Evolutionary conservation across 2,329 filamentous ascomycete genomes (phyloP).

Genomic region (Blastomyces parvus): DNA sequence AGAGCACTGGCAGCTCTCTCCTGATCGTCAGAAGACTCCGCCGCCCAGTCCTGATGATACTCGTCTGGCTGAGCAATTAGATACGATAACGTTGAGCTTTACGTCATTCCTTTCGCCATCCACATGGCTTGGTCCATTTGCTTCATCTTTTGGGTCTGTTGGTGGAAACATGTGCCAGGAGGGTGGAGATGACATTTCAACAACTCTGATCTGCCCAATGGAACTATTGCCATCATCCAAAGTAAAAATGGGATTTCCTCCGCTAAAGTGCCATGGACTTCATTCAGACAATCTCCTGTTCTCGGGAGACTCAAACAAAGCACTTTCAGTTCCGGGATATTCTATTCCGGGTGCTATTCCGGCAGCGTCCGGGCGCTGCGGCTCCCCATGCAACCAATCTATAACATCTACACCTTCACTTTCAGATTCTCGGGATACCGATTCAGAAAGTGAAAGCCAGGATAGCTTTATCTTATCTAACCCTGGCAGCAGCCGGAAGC

Average conservation of each 20-base stretch:
- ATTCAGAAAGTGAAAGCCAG: constrained; percentile 1
- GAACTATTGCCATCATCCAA: background rate
- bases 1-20: background rate
- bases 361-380: background rate
- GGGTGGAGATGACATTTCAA: background rate
- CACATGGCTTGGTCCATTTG: constrained; percentile 5
- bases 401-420: background rate
- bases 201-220: background rate
- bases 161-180: background rate
- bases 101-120: background rate
- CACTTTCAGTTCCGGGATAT: background rate
- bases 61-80: background rate
- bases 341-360: background rate
- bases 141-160: background rate
- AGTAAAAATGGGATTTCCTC: background rate
- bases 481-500: background rate
- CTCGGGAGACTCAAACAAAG: background rate
- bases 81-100: constrained; percentile 1
- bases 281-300: background rate
- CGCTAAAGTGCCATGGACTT: background rate
- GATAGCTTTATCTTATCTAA: background rate
- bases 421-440: background rate
- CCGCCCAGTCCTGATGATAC: background rate
- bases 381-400: background rate
- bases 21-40: background rate